Conservation (phyloP, 331 rosid genomes). For the Prunus yedoensis region DNA sequence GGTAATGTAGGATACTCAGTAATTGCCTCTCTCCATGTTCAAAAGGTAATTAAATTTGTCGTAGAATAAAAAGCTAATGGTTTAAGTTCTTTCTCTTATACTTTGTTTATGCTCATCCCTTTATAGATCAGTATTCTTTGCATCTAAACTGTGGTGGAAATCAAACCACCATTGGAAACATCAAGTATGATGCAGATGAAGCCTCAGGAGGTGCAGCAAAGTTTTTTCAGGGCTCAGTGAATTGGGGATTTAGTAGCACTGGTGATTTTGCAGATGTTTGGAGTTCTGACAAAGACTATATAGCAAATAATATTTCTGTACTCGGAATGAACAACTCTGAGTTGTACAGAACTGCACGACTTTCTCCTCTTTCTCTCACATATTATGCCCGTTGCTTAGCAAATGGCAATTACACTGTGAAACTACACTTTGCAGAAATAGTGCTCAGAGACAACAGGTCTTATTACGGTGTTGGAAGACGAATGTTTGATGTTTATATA, state of each 20-base stretch:
- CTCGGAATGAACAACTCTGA: conserved; percentile 23
- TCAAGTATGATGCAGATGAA: conserved; percentile 25
- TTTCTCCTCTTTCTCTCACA: conserved; percentile 34
- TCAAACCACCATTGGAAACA: conserved; percentile 11
- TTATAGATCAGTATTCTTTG: conserved; percentile 17
- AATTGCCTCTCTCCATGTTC: conserved; percentile 21
- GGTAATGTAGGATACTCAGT: conserved; percentile 10
- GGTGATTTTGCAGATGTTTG: conserved; percentile 22
- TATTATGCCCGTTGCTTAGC: conserved; percentile 26
- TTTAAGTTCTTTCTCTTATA: neutral
- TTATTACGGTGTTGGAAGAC: conserved; percentile 31
- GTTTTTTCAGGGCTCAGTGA: neutral
- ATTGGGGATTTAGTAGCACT: conserved; percentile 31
- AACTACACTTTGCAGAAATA: conserved; percentile 37
- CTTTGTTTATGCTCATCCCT: neutral
- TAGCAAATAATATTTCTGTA: conserved; percentile 21
- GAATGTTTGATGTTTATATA: conserved; percentile 34
- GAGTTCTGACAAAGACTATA: neutral
- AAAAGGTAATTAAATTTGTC: conserved; percentile 10
- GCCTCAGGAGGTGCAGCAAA: conserved; percentile 24
- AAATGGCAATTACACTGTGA: conserved; percentile 33
- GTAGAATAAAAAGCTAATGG: neutral
- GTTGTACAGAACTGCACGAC: conserved; percentile 30
- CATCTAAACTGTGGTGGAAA: conserved; percentile 36
- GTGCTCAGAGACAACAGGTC: conserved; percentile 34